These are phyloP conservation scores for Fusarium sp. DNA, from an alignment of 2,329 filamentous ascomycete species.

Conservation along the genomic window DNA sequence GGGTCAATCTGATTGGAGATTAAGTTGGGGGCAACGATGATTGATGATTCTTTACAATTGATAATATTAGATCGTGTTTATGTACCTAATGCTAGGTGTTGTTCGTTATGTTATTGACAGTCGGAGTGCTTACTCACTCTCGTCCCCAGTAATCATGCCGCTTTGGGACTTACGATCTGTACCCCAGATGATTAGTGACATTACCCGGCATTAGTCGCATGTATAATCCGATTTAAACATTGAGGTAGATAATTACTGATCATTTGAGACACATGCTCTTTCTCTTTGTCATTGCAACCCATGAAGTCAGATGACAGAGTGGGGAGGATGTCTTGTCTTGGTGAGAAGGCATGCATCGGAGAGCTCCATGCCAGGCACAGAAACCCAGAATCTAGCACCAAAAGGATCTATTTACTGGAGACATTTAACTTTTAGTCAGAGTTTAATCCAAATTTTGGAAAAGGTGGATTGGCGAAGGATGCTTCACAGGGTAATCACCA, in stretches of 20 bases:
- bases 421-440: too few species aligned
- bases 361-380: too few species aligned
- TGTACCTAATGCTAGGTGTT: fast-evolving
- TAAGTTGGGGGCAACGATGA: neutral
- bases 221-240: neutral
- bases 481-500: too few species aligned
- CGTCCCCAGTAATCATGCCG: neutral
- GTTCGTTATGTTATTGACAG: neutral
- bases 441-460: too few species aligned
- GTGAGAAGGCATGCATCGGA: too few species aligned
- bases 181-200: neutral
- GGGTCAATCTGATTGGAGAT: neutral
- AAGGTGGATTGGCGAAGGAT: too few species aligned
- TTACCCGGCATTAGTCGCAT: neutral
- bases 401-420: too few species aligned
- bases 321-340: too few species aligned
- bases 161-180: neutral
- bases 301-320: too few species aligned
- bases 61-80: neutral
- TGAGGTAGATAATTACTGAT: too few species aligned
- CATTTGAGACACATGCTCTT: neutral
- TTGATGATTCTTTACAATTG: neutral
- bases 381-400: too few species aligned
- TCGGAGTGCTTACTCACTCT: neutral
- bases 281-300: neutral